Base-by-base conservation (phyloP, 495 filamentous ascomycete species). In the Aspergillus taichungensis region DNA sequence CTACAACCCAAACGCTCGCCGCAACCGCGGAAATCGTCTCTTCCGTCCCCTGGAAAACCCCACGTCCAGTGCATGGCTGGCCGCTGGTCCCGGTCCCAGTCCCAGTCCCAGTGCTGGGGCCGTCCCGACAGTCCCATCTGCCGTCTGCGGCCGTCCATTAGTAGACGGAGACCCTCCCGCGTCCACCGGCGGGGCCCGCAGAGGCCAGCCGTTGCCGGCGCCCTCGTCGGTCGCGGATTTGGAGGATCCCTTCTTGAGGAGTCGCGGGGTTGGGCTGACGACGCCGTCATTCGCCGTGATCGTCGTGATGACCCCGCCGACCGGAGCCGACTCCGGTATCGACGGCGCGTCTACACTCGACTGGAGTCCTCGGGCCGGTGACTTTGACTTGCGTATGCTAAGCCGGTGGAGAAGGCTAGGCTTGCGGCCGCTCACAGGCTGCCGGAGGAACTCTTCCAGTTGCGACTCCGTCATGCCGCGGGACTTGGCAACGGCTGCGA, bases 11-110 rank as follows among this genome's bases (percentile, higher is more conserved):
- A 77, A 69, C 27, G 71, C 73, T 46, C 70, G 74, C 14, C 70
- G 60, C 41, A 77, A 55, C 42, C 64, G 56, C 1, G 63, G 64
- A 42, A 77, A 76, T 42, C 71, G 68, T 51, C 71, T 77, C 58
- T 75, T 76, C 42, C 71, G 71, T 31, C 63, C 65, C 8, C 65
- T 53, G 29, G 54, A 59, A 44, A 67, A 66, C 18, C 67, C 57
- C 42, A 69, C 65, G 24, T 68, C 60, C 12, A 60, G 52, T 9
- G 56, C 61, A 24, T 24, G 18, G 18, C 18, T 24, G 18, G 18
- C 18, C 18, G 18, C 18, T 24, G 18, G 18, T 24, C 4, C 18
- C 18, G 18, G 18, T 24, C 2, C 18, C 1, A 4, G 4, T 24
- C 2, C 18, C 4, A 4, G 18, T 24, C 18, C 18, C 4, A 4